Conservation (phyloP, 257 asterid species). For the Plantago major region DNA sequence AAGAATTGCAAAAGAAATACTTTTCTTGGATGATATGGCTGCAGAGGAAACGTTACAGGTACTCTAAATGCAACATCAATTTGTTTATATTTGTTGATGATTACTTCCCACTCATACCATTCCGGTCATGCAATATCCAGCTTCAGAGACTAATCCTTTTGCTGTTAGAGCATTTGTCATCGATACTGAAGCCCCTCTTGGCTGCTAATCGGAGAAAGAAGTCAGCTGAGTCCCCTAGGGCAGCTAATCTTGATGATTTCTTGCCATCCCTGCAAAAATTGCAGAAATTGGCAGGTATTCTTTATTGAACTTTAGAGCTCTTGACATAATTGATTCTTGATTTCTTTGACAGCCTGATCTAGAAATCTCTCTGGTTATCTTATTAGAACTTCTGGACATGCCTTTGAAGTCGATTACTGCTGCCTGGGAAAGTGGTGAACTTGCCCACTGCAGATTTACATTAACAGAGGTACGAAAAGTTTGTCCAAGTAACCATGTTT, state of each 20-base stretch:
- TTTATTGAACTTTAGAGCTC: not conserved
- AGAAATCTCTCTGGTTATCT: slow-evolving; percentile 8
- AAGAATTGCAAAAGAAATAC: slow-evolving; percentile 71
- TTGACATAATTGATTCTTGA: slow-evolving; percentile 1
- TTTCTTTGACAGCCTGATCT: slow-evolving; percentile 8
- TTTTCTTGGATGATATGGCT: slow-evolving; percentile 89
- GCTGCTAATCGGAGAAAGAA: slow-evolving; percentile 30
- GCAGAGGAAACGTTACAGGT: slow-evolving; percentile 99
- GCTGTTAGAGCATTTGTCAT: slow-evolving; percentile 71
- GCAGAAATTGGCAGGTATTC: slow-evolving; percentile 70
- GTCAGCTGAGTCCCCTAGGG: slow-evolving; percentile 37
- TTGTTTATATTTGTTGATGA: not conserved
- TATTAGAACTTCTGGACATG: slow-evolving; percentile 84
- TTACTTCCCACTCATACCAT: slow-evolving; percentile 9
- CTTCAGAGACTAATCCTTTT: slow-evolving; percentile 75
- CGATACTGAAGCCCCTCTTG: slow-evolving; percentile 59
- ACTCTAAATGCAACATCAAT: not conserved
- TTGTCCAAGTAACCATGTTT: not conserved
- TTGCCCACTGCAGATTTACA: slow-evolving; percentile 54
- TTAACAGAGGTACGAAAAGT: slow-evolving; percentile 56
- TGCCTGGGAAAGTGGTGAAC: slow-evolving; percentile 92
- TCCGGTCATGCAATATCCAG: slow-evolving; percentile 31
- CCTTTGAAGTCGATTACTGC: slow-evolving; percentile 78
- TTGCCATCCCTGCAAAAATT: slow-evolving; percentile 63
- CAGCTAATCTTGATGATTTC: slow-evolving; percentile 30